Evolutionary conservation across 345 rosid species (phyloP).

Genomic region (Hypericum perforatum): DNA sequence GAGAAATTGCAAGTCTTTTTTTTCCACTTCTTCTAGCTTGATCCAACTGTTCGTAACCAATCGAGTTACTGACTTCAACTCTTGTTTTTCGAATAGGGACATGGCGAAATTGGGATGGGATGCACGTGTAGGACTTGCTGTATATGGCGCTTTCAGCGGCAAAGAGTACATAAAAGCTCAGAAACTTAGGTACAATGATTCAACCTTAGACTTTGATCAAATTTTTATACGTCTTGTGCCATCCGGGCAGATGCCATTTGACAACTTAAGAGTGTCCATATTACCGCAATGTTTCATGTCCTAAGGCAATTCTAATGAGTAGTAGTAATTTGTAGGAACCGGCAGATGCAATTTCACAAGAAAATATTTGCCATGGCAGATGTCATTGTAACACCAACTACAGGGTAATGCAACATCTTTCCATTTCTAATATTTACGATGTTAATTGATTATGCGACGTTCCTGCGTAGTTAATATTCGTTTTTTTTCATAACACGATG

Average conservation of each 20-base stretch:
- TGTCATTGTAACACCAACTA: constrained; percentile 59
- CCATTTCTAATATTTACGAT: neutral
- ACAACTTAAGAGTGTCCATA: no score
- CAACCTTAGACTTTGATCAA: no score
- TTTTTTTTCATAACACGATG: neutral
- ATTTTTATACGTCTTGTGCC: no score
- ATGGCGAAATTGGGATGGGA: constrained; percentile 49
- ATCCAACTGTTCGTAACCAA: neutral
- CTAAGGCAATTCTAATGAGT: no score
- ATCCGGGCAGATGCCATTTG: no score
- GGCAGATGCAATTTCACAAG: constrained; percentile 41
- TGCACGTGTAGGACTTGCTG: constrained; percentile 46
- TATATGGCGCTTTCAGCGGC: constrained; percentile 49
- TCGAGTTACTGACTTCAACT: constrained; percentile 5
- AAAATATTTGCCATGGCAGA: constrained; percentile 43
- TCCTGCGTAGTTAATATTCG: neutral
- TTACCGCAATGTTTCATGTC: no score
- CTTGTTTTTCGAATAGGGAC: constrained; percentile 27
- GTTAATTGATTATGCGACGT: neutral
- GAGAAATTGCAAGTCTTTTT: constrained; percentile 36
- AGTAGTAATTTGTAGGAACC: constrained; percentile 65
- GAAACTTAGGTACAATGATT: constrained; percentile 39
- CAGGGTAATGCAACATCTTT: constrained; percentile 33
- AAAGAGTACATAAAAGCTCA: constrained; percentile 56
- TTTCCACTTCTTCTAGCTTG: neutral